Conservation (phyloP, 1,284 basidiomycete genomes). For the Flammula alnicola region DNA sequence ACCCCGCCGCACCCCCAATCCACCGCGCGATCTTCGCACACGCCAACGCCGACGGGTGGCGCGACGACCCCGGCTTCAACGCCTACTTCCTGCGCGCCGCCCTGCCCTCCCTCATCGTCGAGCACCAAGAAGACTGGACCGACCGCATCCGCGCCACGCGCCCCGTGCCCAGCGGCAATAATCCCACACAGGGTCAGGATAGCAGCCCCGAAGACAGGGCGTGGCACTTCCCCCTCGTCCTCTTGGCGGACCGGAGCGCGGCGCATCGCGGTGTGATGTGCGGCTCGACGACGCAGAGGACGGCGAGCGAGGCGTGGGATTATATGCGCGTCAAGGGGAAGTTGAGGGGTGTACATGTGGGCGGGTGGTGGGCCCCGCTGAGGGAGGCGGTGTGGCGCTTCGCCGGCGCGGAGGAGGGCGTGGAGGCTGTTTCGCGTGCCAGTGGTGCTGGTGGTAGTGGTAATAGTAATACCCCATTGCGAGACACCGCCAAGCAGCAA, state of each 20-base stretch:
- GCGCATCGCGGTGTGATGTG: constrained; percentile 69
- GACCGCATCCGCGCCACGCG: constrained; percentile 63
- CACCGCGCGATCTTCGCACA: constrained; percentile 77
- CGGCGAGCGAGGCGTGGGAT: constrained; percentile 66
- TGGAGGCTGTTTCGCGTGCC: background rate
- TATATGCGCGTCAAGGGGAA: constrained; percentile 51
- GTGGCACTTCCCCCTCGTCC: constrained; percentile 61
- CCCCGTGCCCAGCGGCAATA: constrained; percentile 49
- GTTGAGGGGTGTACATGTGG: constrained; percentile 39
- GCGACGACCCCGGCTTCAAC: constrained; percentile 76
- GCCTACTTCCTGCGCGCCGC: constrained; percentile 74
- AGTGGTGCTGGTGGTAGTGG: no score
- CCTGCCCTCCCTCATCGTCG: constrained; percentile 75
- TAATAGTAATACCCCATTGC: no score
- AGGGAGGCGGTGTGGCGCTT: constrained; percentile 65
- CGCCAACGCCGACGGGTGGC: constrained; percentile 61
- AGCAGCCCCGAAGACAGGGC: constrained; percentile 37
- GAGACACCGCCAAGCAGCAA: background rate
- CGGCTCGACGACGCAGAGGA: constrained; percentile 67
- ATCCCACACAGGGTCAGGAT: constrained; percentile 7
- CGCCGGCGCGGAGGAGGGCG: constrained; percentile 56
- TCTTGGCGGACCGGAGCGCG: constrained; percentile 77
- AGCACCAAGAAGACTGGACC: constrained; percentile 70
- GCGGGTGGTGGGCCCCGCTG: constrained; percentile 75
- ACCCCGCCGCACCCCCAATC: constrained; percentile 61